Conservation (phyloP, 306 rosid genomes). For the Corylus avellana region DNA sequence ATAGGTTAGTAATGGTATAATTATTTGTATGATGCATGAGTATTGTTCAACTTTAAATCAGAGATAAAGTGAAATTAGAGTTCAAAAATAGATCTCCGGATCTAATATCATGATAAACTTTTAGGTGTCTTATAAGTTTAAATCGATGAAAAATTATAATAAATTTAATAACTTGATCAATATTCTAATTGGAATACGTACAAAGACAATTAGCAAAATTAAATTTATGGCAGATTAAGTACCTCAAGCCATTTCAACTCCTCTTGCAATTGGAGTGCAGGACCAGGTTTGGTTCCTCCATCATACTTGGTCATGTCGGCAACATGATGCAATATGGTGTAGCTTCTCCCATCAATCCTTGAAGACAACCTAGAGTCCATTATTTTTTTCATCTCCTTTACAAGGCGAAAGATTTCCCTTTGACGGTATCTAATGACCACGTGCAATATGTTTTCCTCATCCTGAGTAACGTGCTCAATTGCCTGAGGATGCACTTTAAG, state of each 20-base stretch:
- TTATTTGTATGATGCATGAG: too few relatives aligned
- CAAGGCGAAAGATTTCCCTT: conserved; percentile 1
- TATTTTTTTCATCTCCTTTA: not conserved
- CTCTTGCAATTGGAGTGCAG: not conserved
- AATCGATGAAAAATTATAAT: too few relatives aligned
- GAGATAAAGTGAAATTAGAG: too few relatives aligned
- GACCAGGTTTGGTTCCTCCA: not conserved
- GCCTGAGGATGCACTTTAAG: conserved; percentile 20
- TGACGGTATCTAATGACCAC: conserved; percentile 25
- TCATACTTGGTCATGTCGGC: not conserved
- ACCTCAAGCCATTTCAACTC: conserved; percentile 10
- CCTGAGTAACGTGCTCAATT: not conserved
- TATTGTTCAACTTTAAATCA: too few relatives aligned
- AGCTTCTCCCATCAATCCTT: not conserved
- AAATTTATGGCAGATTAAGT: not conserved
- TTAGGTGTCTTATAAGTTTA: too few relatives aligned
- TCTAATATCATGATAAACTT: too few relatives aligned
- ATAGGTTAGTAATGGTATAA: too few relatives aligned
- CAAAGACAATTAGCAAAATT: too few relatives aligned
- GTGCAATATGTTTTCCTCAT: conserved; percentile 6
- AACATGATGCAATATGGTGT: conserved; percentile 21
- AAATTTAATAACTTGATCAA: too few relatives aligned
- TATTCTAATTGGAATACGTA: too few relatives aligned
- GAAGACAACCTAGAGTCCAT: not conserved
- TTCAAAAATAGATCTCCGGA: too few relatives aligned